Evolutionary conservation across 192 early-diverging fungal species (phyloP).

Genomic region (Radiomyces spectabilis): DNA sequence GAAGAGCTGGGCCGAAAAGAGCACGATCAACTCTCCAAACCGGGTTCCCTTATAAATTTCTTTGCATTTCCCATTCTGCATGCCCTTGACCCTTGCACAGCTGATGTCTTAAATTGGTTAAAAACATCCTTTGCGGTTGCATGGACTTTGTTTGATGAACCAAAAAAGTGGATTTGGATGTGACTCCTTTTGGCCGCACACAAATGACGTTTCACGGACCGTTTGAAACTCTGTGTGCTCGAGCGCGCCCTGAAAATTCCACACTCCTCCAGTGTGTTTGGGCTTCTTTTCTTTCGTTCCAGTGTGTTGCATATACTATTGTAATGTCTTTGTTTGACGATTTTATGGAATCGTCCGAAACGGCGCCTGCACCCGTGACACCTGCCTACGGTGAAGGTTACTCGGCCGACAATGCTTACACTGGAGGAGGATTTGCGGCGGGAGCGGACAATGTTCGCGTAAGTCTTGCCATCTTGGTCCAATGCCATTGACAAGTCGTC

Average conservation of each 20-base stretch:
- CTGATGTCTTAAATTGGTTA: too few relatives aligned
- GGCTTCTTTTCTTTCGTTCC: neutral
- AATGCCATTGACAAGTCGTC: neutral
- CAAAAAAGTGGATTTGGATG: neutral
- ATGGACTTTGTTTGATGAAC: neutral
- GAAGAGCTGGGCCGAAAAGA: too few relatives aligned
- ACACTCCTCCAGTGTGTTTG: neutral
- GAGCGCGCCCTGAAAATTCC: too few relatives aligned
- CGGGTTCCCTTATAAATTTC: too few relatives aligned
- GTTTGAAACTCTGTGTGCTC: too few relatives aligned
- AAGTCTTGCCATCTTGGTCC: neutral
- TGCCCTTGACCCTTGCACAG: too few relatives aligned
- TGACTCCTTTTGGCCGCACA: neutral
- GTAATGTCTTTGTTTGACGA: slow-evolving; percentile 40
- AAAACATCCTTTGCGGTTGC: too few relatives aligned
- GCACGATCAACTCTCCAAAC: too few relatives aligned
- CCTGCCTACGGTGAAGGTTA: slow-evolving; percentile 3
- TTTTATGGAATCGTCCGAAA: slow-evolving; percentile 33
- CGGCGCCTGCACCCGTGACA: slow-evolving; percentile 10
- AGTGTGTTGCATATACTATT: neutral
- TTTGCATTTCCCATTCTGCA: too few relatives aligned
- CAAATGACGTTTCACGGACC: too few relatives aligned
- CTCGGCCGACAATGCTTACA: slow-evolving; percentile 6
- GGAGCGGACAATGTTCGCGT: slow-evolving; percentile 19
- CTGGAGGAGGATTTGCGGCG: neutral